Evolutionary conservation across 2,329 filamentous ascomycete genomes (phyloP), one percentile per base, ranked within the genome.

Genomic region (Pleoardoris graminearum): DNA sequence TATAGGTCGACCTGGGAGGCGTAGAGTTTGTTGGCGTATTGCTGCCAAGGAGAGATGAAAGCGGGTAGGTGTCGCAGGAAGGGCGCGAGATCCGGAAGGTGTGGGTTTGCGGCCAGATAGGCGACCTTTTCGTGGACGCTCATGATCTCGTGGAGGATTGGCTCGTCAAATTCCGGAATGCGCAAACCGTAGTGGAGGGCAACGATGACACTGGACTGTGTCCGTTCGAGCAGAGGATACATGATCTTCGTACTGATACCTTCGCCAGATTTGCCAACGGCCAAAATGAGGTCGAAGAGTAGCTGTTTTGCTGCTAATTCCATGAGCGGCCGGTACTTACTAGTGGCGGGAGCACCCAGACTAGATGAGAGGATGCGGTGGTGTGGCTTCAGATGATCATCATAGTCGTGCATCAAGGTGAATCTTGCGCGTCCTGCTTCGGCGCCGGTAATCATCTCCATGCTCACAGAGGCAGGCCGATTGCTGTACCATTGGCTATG

Each of bases 401-500:
- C 39, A 19, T 43, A 43, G n/a, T 43, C 39, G 25, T 43, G 39
- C 39, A 43, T 43, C 39, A 43, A 19, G 39, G 39, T 43, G 8
- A 43, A 43, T 30, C 17, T 30, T 27, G 39, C 29, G 25, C 23
- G 39, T 43, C 39, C 39, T 19, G 39, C 25, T 19, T n/a, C 39
- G 7, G 39, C 39, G 8, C 16, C 23, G 6, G 39, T 43, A 3
- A 43, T 43, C 39, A 43, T 43, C 39, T 43, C 39, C 39, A 43
- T 30, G 8, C 23, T 43, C 16, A 43, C 39, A 11, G 39, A 43
- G 25, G 39, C 8, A 12, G 39, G 39, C 7, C 39, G 39, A 12
- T 43, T 43, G 25, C 39, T 43, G 39, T 43, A 43, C 39, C 39
- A 43, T 29, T 43, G 39, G 25, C 39, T 43, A 25, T 25, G 39